Base-by-base conservation (phyloP, 2,329 filamentous ascomycete species). In the Simplicillium aogashimaense region DNA sequence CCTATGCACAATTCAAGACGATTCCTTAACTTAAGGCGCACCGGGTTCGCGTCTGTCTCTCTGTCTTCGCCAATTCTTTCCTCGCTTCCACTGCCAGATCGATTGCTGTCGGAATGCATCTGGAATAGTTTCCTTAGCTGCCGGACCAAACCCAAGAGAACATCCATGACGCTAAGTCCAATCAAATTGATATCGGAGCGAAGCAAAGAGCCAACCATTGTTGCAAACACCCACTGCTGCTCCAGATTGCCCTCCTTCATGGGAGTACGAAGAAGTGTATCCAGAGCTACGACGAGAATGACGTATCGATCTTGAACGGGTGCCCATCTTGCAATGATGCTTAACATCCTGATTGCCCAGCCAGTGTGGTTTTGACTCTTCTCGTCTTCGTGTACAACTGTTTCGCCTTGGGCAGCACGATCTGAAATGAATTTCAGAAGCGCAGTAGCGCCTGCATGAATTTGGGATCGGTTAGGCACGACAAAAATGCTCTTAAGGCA, bases 251-350 rank as follows among this genome's bases (percentile, higher is more conserved):
- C 78, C 52, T 89, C 84, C 6, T 72, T 72, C 29, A 89, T 70
- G 1, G 80, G 77, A 35, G 76, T 78, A 42, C 75, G 72, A 4
- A 85, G 67, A 38, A 97, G 65, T 3, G 75, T 76, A 50, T 95
- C 89, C 64, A 94, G 79, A 3, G 83, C 74, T 1, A 85, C 83
- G 35, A 95, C 75, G 36, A 95, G 70, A 42, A 97, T 92, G 31
- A 90, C 78, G 63, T 94, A 97, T 40, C 92, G 83, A 54, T 95
- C 87, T 58, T 97, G 90, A 2, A 97, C 89, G 0, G 92, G 88
- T 1, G 88, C 83, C 88, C 89, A 97, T 43, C 79, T 77, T 13
- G 87, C 81, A 39, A 90, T 74, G 45, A 89, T 74, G 52, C 83
- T 78, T 57, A 94, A 86, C 38, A 97, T 70, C 42, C 80, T 82